phyloP scores from a whole-genome alignment of 441 rosid genomes.

The Euphorbia schlechtendalii region DNA sequence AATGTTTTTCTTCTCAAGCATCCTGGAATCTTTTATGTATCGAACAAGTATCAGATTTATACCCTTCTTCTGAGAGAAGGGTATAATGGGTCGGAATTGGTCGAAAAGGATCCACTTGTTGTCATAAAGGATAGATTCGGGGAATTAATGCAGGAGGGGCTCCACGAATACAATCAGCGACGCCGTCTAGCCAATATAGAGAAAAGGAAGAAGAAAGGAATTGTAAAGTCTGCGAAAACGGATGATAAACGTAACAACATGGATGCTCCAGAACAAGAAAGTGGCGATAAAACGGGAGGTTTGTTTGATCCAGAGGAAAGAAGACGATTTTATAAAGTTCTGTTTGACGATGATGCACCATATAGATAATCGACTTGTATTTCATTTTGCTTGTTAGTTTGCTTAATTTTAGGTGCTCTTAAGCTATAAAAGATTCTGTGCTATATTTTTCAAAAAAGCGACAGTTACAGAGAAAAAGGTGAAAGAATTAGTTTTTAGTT shows the following conservation, averaged over 20 bases:
- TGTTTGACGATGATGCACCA: conserved; percentile 45
- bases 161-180: conserved; percentile 63
- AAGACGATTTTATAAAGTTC: conserved; percentile 66
- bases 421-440: no score
- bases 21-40: conserved; percentile 74
- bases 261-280: conserved; percentile 42
- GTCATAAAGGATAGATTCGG: conserved; percentile 79
- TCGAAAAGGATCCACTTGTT: conserved; percentile 78
- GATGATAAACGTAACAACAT: conserved; percentile 21
- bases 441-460: no score
- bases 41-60: conserved; percentile 75
- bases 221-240: conserved; percentile 30
- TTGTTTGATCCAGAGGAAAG: conserved; percentile 80
- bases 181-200: conserved; percentile 47
- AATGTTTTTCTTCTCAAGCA: conserved; percentile 71
- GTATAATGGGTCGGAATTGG: conserved; percentile 61
- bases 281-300: conserved; percentile 39
- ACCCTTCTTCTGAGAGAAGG: conserved; percentile 82
- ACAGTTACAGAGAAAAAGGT: no score
- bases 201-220: conserved; percentile 53
- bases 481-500: no score
- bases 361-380: neutral
- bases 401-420: neutral
- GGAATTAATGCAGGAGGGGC: conserved; percentile 86
- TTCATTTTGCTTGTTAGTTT: neutral